Evolutionary conservation across 495 filamentous ascomycete genomes (phyloP).

Genomic region (Annulohypoxylon maeteangense): DNA sequence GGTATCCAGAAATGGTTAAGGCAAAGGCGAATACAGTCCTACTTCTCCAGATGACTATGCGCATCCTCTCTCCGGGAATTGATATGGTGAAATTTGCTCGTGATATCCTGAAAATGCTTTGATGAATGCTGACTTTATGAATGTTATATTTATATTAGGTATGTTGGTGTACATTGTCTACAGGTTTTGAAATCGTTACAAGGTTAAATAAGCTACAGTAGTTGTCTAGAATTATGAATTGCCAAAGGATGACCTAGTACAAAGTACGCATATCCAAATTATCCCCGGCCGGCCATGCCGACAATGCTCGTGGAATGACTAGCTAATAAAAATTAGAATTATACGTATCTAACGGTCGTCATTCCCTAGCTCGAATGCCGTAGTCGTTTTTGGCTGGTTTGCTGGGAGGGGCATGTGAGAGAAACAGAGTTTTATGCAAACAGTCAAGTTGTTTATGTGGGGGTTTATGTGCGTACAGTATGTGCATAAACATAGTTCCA

Average conservation of each 20-base stretch:
- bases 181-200: too few species aligned
- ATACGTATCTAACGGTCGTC: not conserved
- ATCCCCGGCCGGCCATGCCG: not conserved
- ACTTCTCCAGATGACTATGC: slow-evolving; percentile 36
- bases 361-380: not conserved
- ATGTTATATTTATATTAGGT: not conserved
- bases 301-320: not conserved
- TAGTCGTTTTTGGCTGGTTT: not conserved
- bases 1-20: slow-evolving; percentile 40
- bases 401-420: not conserved
- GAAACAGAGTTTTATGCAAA: not conserved
- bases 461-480: not conserved
- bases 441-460: not conserved
- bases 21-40: slow-evolving; percentile 45
- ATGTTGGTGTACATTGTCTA: too few species aligned
- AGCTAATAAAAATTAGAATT: not conserved
- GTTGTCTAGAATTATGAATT: not conserved
- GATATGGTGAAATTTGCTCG: not conserved
- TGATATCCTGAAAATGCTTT: slow-evolving; percentile 9
- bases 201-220: not conserved
- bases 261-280: not conserved
- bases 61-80: not conserved
- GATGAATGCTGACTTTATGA: not conserved
- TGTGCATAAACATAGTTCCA: slow-evolving; percentile 6
- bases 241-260: too few species aligned